Evolutionary conservation across 352 stramenopile species (phyloP).

Genomic region (Thalassiosira livingstoniorum): DNA sequence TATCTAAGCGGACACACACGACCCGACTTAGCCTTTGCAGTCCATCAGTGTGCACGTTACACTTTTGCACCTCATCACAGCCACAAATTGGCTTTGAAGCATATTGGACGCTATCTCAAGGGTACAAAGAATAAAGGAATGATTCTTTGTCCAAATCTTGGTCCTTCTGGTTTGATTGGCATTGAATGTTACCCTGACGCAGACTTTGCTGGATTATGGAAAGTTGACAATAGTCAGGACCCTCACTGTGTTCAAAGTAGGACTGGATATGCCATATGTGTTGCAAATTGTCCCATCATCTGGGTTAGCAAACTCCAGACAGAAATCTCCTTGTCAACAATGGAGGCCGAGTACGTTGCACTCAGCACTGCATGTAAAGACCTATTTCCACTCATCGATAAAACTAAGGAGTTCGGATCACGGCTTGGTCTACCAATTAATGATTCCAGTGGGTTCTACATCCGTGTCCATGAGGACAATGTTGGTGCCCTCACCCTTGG

Average conservation of each 20-base stretch:
- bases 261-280: conserved; percentile 47
- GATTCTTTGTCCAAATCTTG: too few species aligned
- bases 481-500: conserved; percentile 31
- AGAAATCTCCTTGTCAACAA: conserved; percentile 36
- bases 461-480: conserved; percentile 53
- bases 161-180: not conserved
- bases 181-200: conserved; percentile 45
- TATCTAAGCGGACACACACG: not conserved
- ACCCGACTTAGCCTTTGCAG: conserved; percentile 15
- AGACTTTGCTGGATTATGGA: conserved; percentile 1
- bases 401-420: too few species aligned
- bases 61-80: not conserved
- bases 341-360: conserved; percentile 40
- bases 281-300: conserved; percentile 1
- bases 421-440: not conserved
- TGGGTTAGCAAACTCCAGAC: conserved; percentile 39
- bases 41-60: conserved; percentile 54
- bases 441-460: not conserved
- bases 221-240: conserved; percentile 23
- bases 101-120: not conserved
- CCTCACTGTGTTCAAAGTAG: conserved; percentile 41
- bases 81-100: not conserved
- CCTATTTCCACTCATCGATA: conserved; percentile 27
- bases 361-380: conserved; percentile 20
- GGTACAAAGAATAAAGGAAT: not conserved